Base-by-base conservation (phyloP, 805 yeast genomes). In the Sugiyamaella marilandica region DNA sequence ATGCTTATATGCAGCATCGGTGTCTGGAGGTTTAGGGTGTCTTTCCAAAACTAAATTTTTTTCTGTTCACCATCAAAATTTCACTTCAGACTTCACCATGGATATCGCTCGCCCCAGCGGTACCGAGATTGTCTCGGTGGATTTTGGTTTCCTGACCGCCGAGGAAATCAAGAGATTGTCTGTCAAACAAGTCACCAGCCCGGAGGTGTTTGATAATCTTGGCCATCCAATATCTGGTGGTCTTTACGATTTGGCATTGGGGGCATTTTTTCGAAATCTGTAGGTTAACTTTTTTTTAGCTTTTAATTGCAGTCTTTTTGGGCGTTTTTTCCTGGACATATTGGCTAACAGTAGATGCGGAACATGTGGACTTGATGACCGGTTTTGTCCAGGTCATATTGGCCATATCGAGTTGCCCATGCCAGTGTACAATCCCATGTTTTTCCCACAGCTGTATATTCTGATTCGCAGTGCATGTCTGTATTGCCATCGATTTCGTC, bases 381-480 rank as follows among this genome's bases (percentile, higher is more conserved):
- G 85, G 65, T 84, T 81, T 62, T 94, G 99, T 74, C 97, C 97
- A 2, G 99, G 99, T 45, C 99, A 94, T 70, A 89, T 90, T 70
- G 99, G 99, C 56, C 99, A 94, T 70, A 90, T 94, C 58, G 97
- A 92, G 68, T 78, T 94, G 58, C 99, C 99, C 5, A 84, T 90
- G 41, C 96, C 98, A 2, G 95, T 88, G 43, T 94, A 89, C 75
- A 92, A 89, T 67, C 98, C 99, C 16, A 72, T 94, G 61, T 94
- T 95, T 65, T 94, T 95, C 81, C 81, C 83, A 65, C 97, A 92
- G 71, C 75, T 94, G 77, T 94, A 84, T 74, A 79, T 87, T 55
- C 82, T 85, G 62, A 75, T 95, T 65, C 79, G 98, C 67, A 78
- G 90, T 44, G 71, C 91, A 16, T 94, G 99, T 78, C 75, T 94